phyloP scores from a whole-genome alignment of 305 asterid species.

The Fraxinus angustifolia region DNA sequence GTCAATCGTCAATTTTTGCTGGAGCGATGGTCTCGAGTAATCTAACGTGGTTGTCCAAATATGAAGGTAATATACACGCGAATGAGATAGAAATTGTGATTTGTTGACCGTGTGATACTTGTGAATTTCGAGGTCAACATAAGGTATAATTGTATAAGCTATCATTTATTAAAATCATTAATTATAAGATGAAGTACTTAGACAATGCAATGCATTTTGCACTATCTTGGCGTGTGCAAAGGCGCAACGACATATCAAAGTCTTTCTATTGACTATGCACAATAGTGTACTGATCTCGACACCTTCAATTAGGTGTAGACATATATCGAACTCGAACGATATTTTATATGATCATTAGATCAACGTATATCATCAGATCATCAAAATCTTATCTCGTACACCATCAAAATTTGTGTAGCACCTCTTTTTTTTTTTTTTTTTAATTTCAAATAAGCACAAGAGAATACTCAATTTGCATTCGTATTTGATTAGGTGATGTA shows the following conservation, averaged over 20 bases:
- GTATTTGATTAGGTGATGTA: background rate
- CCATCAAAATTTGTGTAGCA: background rate
- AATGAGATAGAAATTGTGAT: background rate
- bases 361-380: background rate
- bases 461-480: background rate
- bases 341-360: background rate
- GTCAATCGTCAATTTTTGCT: too few relatives aligned
- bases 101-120: background rate
- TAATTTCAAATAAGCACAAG: background rate
- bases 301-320: background rate
- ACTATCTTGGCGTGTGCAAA: background rate
- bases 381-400: background rate
- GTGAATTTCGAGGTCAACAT: background rate
- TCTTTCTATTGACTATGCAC: background rate
- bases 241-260: background rate
- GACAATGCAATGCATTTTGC: background rate
- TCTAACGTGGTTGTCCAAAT: background rate
- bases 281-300: background rate
- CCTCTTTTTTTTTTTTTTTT: background rate
- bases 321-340: too few relatives aligned
- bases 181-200: background rate
- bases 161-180: background rate
- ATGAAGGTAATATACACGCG: background rate
- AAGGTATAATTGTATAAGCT: background rate
- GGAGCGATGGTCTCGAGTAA: background rate